Evolutionary conservation across 225 moss, liverwort and hornwort genomes (phyloP).

Genomic region (Anthoceros angustus): DNA sequence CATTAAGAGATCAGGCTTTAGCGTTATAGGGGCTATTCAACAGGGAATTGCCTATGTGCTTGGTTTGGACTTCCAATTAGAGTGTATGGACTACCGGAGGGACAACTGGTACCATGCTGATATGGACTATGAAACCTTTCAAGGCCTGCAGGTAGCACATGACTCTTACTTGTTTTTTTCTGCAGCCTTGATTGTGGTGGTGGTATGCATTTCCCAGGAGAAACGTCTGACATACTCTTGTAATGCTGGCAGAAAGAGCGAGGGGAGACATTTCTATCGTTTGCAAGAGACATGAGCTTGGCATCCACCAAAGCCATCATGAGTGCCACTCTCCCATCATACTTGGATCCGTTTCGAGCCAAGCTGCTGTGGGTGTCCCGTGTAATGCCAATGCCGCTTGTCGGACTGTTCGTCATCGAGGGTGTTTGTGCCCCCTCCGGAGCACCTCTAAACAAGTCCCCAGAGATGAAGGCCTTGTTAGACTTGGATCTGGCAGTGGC

Average conservation of each 20-base stretch:
- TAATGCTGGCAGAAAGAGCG: constrained; percentile 45
- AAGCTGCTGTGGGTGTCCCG: constrained; percentile 88
- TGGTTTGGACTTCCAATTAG: constrained; percentile 89
- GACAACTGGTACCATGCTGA: constrained; percentile 99
- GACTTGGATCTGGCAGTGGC: constrained; percentile 80
- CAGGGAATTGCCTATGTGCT: constrained; percentile 69
- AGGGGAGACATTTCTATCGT: constrained; percentile 80
- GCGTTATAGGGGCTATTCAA: constrained; percentile 79
- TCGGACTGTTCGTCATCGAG: constrained; percentile 72
- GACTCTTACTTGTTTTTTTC: not conserved
- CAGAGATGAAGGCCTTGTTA: constrained; percentile 88
- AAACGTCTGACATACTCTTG: not conserved
- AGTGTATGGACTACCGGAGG: constrained; percentile 96
- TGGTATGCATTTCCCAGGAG: too few species aligned
- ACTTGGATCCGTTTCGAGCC: constrained; percentile 80
- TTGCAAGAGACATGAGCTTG: constrained; percentile 78
- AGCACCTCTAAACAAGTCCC: constrained; percentile 50
- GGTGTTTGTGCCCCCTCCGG: constrained; percentile 67
- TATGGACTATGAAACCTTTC: constrained; percentile 85
- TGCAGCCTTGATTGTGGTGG: not conserved
- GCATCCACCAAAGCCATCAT: constrained; percentile 77
- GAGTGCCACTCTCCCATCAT: constrained; percentile 43
- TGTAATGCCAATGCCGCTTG: constrained; percentile 90
- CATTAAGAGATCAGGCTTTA: constrained; percentile 53
- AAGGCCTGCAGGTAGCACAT: constrained; percentile 52